Conservation (phyloP, 129 eudicot species). For the Chrysanthemum lavandulifolium region DNA sequence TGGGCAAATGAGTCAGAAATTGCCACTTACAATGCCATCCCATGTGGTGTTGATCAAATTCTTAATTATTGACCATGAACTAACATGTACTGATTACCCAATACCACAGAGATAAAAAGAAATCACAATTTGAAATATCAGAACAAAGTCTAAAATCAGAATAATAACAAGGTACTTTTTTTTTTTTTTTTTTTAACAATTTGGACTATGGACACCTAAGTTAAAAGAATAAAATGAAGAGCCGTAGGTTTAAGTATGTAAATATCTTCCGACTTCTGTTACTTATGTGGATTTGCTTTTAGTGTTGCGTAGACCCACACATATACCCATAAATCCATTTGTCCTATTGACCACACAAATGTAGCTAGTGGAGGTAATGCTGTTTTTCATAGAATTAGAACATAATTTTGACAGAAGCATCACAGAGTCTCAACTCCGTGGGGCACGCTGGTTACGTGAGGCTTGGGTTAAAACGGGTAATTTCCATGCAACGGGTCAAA, state of each 20-base stretch:
- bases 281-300: too few relatives aligned
- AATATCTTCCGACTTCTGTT: too few relatives aligned
- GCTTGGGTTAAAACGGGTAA: too few relatives aligned
- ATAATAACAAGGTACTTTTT: too few relatives aligned
- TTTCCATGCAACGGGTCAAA: too few relatives aligned
- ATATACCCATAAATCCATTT: not conserved
- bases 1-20: not conserved
- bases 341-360: not conserved
- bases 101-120: not conserved
- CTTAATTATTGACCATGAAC: conserved; percentile 1
- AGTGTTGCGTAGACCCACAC: too few relatives aligned
- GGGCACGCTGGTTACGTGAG: too few relatives aligned
- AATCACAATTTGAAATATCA: not conserved
- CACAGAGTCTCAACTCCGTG: too few relatives aligned
- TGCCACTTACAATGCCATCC: not conserved
- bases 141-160: not conserved
- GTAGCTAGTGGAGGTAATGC: not conserved
- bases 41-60: conserved; percentile 1
- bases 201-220: too few relatives aligned
- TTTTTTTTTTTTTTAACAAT: too few relatives aligned
- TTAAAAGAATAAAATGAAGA: too few relatives aligned
- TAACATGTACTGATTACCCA: not conserved
- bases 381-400: not conserved
- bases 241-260: too few relatives aligned
- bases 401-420: not conserved